A percentile compares a stretch with the other conserved stretches of the same genome.
These are phyloP conservation scores for Carpinus fangiana DNA, from an alignment of 306 rosid species.

Conservation along the genomic window DNA sequence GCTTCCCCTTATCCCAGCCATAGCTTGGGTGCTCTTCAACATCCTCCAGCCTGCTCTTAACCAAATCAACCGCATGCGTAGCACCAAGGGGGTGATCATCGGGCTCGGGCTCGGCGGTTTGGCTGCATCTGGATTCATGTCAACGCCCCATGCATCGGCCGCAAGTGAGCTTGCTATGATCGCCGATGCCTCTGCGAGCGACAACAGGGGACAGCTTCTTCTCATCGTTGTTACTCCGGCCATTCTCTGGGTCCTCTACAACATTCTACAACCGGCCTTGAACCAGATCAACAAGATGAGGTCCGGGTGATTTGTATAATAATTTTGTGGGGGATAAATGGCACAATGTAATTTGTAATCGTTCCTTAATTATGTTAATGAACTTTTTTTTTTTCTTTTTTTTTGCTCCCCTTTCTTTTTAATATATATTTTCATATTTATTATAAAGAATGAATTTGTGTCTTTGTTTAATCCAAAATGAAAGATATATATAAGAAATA, in stretches of 20 bases:
- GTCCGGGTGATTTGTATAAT: slow-evolving; percentile 40
- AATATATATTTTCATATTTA: too few relatives aligned
- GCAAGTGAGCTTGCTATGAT: slow-evolving; percentile 43
- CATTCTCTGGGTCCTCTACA: slow-evolving; percentile 75
- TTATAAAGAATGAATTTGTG: too few relatives aligned
- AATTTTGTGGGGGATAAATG: slow-evolving; percentile 26
- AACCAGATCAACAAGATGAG: slow-evolving; percentile 92
- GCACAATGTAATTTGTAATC: slow-evolving; percentile 27
- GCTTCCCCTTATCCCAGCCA: slow-evolving; percentile 72
- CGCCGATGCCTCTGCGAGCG: slow-evolving; percentile 56
- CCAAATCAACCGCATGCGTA: slow-evolving; percentile 74
- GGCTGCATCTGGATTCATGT: slow-evolving; percentile 45
- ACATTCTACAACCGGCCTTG: slow-evolving; percentile 88
- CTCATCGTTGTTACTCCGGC: slow-evolving; percentile 85
- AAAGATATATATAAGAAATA: too few relatives aligned
- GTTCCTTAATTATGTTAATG: neutral
- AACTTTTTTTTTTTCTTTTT: slow-evolving; percentile 7
- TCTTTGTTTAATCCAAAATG: too few relatives aligned
- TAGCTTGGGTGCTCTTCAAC: slow-evolving; percentile 94
- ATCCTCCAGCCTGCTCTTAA: slow-evolving; percentile 86
- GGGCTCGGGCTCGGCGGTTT: slow-evolving; percentile 74
- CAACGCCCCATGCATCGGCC: slow-evolving; percentile 57
- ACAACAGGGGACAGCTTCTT: slow-evolving; percentile 74
- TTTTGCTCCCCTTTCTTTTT: neutral
- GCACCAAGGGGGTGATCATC: slow-evolving; percentile 50